phyloP scores from a whole-genome alignment of 768 basidiomycete species.

The Strobilomyces confusus region DNA sequence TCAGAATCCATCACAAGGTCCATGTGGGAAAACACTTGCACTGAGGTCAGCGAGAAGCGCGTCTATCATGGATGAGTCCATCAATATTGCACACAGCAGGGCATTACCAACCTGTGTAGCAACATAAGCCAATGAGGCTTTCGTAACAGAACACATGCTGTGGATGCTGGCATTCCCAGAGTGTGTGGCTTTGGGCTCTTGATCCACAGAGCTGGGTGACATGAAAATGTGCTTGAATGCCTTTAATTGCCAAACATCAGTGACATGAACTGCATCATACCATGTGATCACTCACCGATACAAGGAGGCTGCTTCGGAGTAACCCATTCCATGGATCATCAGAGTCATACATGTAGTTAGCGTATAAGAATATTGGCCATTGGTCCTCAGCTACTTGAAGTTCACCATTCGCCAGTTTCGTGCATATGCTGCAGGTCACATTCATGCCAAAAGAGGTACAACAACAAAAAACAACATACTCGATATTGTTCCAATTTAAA shows the following conservation, averaged over 20 bases:
- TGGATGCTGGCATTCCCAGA: not conserved
- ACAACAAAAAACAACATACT: not conserved
- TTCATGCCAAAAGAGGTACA: too few species aligned
- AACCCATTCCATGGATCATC: not conserved
- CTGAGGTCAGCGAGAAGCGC: not conserved
- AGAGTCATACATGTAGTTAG: not conserved
- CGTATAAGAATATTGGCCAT: not conserved
- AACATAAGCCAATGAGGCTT: too few species aligned
- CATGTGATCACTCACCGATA: not conserved
- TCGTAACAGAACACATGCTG: too few species aligned
- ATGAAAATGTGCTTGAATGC: not conserved
- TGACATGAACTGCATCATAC: too few species aligned
- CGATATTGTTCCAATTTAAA: not conserved
- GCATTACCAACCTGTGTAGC: not conserved
- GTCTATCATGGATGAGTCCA: not conserved
- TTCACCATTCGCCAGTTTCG: not conserved
- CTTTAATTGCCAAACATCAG: not conserved
- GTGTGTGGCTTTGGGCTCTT: not conserved
- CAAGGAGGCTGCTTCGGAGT: not conserved
- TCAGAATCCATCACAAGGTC: not conserved
- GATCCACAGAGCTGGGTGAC: not conserved
- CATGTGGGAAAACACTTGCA: constrained; percentile 1
- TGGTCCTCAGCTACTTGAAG: not conserved
- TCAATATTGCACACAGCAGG: too few species aligned
- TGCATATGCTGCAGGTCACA: not conserved